Evolutionary conservation across 1,284 basidiomycete species (phyloP), one percentile per base, ranked within the genome.

Genomic region (Boletus coffeatus): DNA sequence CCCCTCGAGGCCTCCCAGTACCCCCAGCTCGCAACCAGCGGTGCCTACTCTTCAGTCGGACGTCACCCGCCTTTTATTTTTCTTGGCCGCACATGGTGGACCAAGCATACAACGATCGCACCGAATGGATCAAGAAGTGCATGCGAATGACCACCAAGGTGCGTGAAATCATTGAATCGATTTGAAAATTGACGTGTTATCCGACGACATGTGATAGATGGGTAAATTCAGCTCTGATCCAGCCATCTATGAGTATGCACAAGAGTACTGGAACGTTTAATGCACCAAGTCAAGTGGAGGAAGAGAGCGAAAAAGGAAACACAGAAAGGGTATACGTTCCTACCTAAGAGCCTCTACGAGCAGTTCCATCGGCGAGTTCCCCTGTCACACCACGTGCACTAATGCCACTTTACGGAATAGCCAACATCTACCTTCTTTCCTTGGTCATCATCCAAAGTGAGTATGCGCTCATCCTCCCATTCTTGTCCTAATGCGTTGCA

Each of bases 171-270:
- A 32, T 58, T 39, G 39, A 52, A 60, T 56, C 60, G 43, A 37
- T 37, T 9, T 37, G 13, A 11, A 37, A 37, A 37, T 29, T 62
- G 62, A 41, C 21, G 48, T 39, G 21, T 48, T 67, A 62, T 67
- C 59, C 50, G 56, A 64, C 58, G 43, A 39, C 36, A 61, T 37
- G 71, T 16, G 37, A 67, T 73, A 92, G 85, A 96, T 96, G 94
- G 94, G 93, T 75, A 94, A 94, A 74, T 96, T 96, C 80, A 93
- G 92, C 74, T 92, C 90, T 50, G 94, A 96, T 74, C 84, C 94
- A 61, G 92, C 92, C 3, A 94, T 96, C 70, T 85, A 88, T 69
- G 91, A 93, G 74, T 96, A 96, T 69, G 93, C 92, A 2, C 86
- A 92, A 76, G 87, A 86, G 68, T 89, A 86, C 74, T 89, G 88